Percentiles rank a stretch among this genome's conserved stretches.
phyloP scores from a whole-genome alignment of 768 basidiomycete genomes.

The Suillus variegatus region DNA sequence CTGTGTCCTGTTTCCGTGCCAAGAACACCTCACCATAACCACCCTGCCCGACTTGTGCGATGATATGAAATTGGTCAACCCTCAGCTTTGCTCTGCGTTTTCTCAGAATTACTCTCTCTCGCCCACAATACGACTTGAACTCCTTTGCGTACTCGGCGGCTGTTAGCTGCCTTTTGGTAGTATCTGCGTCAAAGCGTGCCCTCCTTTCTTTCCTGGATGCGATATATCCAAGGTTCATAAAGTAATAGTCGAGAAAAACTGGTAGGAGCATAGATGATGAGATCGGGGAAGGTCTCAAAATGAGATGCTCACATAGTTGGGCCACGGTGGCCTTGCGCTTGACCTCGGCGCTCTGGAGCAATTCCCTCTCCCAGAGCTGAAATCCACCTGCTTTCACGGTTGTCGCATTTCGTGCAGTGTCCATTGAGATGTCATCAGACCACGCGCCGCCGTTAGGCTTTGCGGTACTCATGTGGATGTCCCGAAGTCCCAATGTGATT shows the following conservation, averaged over 20 bases:
- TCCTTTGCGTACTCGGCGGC: conserved; percentile 67
- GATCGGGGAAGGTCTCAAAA: conserved; percentile 3
- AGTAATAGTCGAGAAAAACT: conserved; percentile 99
- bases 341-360: conserved; percentile 84
- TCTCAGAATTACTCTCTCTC: conserved; percentile 91
- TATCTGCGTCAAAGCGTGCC: conserved; percentile 81
- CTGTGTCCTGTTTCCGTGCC: conserved; percentile 92
- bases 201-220: conserved; percentile 84
- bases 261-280: conserved; percentile 16
- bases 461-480: conserved; percentile 67
- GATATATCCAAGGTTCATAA: conserved; percentile 90
- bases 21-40: conserved; percentile 98
- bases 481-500: conserved; percentile 44
- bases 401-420: conserved; percentile 38
- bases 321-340: conserved; percentile 96
- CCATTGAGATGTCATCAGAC: conserved; percentile 65
- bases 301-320: conserved; percentile 78
- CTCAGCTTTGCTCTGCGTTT: conserved; percentile 90
- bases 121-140: conserved; percentile 89
- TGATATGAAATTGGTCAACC: conserved; percentile 96
- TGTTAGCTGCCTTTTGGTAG: conserved; percentile 61
- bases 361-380: conserved; percentile 82
- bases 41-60: conserved; percentile 98
- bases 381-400: conserved; percentile 56
- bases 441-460: conserved; percentile 44